These are phyloP conservation scores for Cryphonectria parasitica DNA, from an alignment of 2,329 filamentous ascomycete species.

Conservation along the genomic window DNA sequence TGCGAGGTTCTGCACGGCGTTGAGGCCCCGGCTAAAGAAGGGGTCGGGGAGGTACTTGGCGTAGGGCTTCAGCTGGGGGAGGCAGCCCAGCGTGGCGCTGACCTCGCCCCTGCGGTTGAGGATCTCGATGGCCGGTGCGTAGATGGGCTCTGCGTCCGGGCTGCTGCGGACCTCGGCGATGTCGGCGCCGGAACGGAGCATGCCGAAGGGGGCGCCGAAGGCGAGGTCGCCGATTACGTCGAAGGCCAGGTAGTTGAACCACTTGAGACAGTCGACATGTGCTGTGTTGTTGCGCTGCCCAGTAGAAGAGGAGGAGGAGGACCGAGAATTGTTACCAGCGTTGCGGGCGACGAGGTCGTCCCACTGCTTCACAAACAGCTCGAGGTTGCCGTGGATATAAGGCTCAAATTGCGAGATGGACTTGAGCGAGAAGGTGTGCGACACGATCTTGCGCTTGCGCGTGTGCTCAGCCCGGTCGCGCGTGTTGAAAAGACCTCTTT, in stretches of 20 bases:
- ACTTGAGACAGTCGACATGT: constrained; percentile 73
- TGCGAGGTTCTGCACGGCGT: constrained; percentile 78
- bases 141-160: constrained; percentile 64
- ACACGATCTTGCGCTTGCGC: constrained; percentile 85
- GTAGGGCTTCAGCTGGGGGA: constrained; percentile 76
- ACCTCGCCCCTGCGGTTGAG: constrained; percentile 88
- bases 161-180: constrained; percentile 72
- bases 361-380: constrained; percentile 74
- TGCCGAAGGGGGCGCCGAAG: constrained; percentile 80
- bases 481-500: constrained; percentile 86
- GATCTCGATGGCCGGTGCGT: constrained; percentile 82
- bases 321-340: constrained; percentile 40
- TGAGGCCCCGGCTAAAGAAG: constrained; percentile 76
- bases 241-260: constrained; percentile 73
- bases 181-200: constrained; percentile 77
- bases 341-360: constrained; percentile 58
- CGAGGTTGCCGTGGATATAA: constrained; percentile 81
- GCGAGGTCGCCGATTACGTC: constrained; percentile 62
- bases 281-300: constrained; percentile 54
- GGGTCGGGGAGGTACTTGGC: constrained; percentile 80
- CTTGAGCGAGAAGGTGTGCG: constrained; percentile 85
- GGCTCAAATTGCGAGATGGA: constrained; percentile 84
- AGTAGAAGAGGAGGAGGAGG: constrained; percentile 28
- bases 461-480: constrained; percentile 80
- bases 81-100: constrained; percentile 75